Evolutionary conservation across 148 eudicot species (phyloP).

Genomic region (Diospyros lotus): DNA sequence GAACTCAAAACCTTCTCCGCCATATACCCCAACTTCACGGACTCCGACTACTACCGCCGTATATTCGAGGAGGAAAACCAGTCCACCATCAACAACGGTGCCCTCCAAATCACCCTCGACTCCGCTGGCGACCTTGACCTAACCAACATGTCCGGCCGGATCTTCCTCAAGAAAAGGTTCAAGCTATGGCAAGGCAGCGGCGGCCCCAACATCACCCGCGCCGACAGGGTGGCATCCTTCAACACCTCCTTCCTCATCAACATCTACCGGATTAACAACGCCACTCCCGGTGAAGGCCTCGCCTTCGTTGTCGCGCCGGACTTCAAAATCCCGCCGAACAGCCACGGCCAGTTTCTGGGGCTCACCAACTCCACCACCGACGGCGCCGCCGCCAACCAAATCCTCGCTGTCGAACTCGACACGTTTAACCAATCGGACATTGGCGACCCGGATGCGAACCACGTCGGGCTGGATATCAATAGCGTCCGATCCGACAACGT

Average conservation of each 20-base stretch:
- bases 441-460: conserved; percentile 80
- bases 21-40: too few species aligned
- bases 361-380: conserved; percentile 58
- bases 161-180: conserved; percentile 14
- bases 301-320: conserved; percentile 60
- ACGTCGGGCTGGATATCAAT: conserved; percentile 59
- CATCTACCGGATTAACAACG: conserved; percentile 13
- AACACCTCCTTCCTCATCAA: conserved; percentile 57
- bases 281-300: conserved; percentile 54
- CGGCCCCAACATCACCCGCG: neutral
- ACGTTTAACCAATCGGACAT: conserved; percentile 39
- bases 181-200: conserved; percentile 39
- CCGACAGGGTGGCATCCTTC: conserved; percentile 43
- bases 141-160: too few species aligned
- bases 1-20: too few species aligned
- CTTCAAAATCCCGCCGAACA: conserved; percentile 26
- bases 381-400: conserved; percentile 24
- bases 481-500: conserved; percentile 39
- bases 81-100: too few species aligned
- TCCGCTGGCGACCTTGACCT: too few species aligned
- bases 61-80: too few species aligned
- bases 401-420: conserved; percentile 36
- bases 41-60: too few species aligned
- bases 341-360: conserved; percentile 58
- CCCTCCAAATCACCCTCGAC: too few species aligned